A percentile compares a stretch with the other conserved stretches of the same genome.
Conservation (phyloP, 163 green algal species). For the Coccomyxa subellipsoidea region DNA sequence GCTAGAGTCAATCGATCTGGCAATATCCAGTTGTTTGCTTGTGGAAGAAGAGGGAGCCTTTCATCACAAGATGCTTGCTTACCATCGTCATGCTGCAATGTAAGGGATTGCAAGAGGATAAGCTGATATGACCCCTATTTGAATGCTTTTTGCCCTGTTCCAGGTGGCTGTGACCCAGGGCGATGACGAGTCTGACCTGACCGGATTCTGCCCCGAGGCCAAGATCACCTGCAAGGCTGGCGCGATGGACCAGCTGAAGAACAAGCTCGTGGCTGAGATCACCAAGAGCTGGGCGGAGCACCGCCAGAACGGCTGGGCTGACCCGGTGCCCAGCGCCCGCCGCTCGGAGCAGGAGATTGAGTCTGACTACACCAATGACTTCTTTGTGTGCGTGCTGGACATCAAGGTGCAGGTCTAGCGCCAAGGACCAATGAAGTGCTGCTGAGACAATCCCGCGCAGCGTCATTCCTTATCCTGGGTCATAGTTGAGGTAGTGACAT, state of each 20-base stretch:
- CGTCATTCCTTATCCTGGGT: too few species aligned
- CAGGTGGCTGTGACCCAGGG: neutral
- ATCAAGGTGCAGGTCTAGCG: neutral
- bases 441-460: neutral
- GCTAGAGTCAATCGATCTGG: too few species aligned
- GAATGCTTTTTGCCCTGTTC: neutral
- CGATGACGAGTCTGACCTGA: neutral
- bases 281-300: conserved; percentile 9
- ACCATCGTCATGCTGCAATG: too few species aligned
- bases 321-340: neutral
- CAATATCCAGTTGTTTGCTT: too few species aligned
- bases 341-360: neutral
- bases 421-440: neutral
- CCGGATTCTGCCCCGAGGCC: neutral
- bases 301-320: neutral
- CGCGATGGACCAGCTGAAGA: neutral
- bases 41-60: too few species aligned
- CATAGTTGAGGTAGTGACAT: too few species aligned
- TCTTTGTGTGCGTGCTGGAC: conserved; percentile 4
- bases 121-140: too few species aligned
- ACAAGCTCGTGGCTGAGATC: neutral
- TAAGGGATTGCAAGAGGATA: too few species aligned
- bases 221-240: conserved; percentile 4
- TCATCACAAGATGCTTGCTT: too few species aligned
- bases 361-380: neutral